Conservation (phyloP, 495 filamentous ascomycete species). For the Usnea hakonensis region DNA sequence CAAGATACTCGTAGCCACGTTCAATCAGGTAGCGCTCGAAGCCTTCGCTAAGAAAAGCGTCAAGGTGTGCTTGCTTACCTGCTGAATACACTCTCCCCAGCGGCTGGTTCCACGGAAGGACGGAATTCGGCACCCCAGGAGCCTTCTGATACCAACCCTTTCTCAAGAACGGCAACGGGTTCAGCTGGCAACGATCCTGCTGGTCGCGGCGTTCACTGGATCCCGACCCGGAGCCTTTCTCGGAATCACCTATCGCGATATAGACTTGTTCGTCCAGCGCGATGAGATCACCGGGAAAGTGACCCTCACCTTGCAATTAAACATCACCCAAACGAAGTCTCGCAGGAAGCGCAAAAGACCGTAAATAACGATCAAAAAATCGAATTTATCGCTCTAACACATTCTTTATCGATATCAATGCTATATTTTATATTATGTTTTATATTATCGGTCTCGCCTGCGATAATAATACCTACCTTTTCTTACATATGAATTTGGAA, state of each 20-base stretch:
- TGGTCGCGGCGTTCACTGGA: constrained; percentile 11
- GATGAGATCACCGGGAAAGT: constrained; percentile 14
- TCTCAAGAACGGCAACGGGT: constrained; percentile 16
- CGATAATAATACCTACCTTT: constrained; percentile 17
- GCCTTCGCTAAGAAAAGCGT: no score
- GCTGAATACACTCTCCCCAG: no score
- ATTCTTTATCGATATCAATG: constrained; percentile 14
- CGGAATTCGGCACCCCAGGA: no score
- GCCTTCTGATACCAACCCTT: constrained; percentile 5
- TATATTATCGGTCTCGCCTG: constrained; percentile 19
- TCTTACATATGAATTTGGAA: neutral
- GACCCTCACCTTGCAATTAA: neutral
- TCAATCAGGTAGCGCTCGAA: no score
- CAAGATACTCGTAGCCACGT: no score
- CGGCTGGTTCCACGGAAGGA: no score
- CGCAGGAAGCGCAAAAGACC: constrained; percentile 10
- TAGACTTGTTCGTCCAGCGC: constrained; percentile 15
- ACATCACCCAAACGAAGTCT: constrained; percentile 9
- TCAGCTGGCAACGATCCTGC: constrained; percentile 10
- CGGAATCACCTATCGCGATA: constrained; percentile 9
- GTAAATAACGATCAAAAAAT: neutral
- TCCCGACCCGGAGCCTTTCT: constrained; percentile 14
- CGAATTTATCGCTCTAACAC: constrained; percentile 1
- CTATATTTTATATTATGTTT: constrained; percentile 12
- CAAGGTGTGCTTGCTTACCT: no score